Conservation (phyloP, 2,329 filamentous ascomycete species). For the Furcasterigmium sp. region DNA sequence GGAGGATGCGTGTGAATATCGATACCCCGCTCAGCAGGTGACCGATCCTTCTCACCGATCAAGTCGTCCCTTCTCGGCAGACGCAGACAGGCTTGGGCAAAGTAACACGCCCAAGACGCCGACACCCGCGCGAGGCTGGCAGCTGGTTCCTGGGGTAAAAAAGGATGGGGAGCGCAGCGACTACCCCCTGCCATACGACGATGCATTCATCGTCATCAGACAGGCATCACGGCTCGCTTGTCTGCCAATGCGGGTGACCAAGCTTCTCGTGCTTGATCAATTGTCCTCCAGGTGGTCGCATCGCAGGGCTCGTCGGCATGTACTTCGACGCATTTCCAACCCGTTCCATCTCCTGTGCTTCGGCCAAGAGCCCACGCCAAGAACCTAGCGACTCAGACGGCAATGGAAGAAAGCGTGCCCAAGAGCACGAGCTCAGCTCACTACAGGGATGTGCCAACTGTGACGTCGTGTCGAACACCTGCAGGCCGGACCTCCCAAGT, state of each 20-base stretch:
- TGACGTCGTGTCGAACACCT: constrained; percentile 4
- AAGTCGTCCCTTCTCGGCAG: no score
- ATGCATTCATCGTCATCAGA: background rate
- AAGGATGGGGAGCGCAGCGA: no score
- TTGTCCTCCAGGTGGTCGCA: background rate
- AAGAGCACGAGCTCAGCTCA: constrained; percentile 2
- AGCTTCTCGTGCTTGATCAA: background rate
- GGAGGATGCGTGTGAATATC: no score
- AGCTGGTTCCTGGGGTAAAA: no score
- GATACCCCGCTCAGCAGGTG: no score
- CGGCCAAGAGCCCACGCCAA: constrained; percentile 2
- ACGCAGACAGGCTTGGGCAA: no score
- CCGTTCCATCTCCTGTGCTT: background rate
- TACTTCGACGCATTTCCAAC: constrained; percentile 2
- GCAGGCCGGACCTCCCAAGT: background rate
- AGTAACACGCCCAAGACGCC: no score
- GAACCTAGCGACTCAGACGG: background rate
- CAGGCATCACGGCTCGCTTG: background rate
- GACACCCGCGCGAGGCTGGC: no score
- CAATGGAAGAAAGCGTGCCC: background rate
- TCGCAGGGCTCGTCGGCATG: background rate
- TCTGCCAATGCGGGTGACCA: constrained; percentile 1
- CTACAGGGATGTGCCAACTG: constrained; percentile 1
- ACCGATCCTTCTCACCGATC: no score
- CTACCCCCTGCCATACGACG: background rate